Conservation (phyloP, 2,329 filamentous ascomycete species). For the Incumbomyces lentus region DNA sequence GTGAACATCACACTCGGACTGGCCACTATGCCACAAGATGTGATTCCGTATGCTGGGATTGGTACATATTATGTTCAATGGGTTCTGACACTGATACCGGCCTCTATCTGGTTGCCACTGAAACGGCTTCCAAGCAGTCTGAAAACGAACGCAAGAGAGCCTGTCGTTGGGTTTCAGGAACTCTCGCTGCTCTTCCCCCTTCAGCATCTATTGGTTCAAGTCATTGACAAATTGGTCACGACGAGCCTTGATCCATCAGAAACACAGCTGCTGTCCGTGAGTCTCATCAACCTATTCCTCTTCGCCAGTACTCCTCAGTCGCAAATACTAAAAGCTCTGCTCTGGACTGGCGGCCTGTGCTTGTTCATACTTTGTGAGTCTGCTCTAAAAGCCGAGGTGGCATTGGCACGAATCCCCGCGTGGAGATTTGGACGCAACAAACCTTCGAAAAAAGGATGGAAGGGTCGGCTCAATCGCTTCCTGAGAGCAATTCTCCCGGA, state of each 20-base stretch:
- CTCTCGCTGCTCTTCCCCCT: slow-evolving; percentile 66
- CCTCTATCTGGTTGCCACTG: slow-evolving; percentile 27
- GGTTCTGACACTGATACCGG: slow-evolving; percentile 61
- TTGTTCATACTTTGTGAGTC: slow-evolving; percentile 63
- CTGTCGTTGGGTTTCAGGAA: slow-evolving; percentile 43
- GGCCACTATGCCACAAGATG: slow-evolving; percentile 62
- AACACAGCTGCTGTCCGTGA: slow-evolving; percentile 73
- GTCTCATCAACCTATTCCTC: slow-evolving; percentile 69
- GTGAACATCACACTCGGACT: slow-evolving; percentile 76
- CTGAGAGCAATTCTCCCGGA: slow-evolving; percentile 3
- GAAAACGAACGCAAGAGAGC: not conserved
- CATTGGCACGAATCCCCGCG: slow-evolving; percentile 75
- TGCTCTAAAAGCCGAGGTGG: slow-evolving; percentile 72
- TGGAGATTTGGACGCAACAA: slow-evolving; percentile 61
- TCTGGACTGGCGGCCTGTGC: slow-evolving; percentile 74
- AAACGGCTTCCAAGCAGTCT: slow-evolving; percentile 24
- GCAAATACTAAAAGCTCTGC: slow-evolving; percentile 70
- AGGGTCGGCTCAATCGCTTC: not conserved
- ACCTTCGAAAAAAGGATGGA: slow-evolving; percentile 2
- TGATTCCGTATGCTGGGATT: slow-evolving; percentile 44
- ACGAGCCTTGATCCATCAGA: slow-evolving; percentile 82
- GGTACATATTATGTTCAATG: slow-evolving; percentile 65
- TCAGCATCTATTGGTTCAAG: slow-evolving; percentile 64
- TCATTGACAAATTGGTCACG: slow-evolving; percentile 70
- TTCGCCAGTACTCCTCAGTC: slow-evolving; percentile 72